Evolutionary conservation across 1,139 yeast genomes (phyloP).

Genomic region (Candida tropicalis): DNA sequence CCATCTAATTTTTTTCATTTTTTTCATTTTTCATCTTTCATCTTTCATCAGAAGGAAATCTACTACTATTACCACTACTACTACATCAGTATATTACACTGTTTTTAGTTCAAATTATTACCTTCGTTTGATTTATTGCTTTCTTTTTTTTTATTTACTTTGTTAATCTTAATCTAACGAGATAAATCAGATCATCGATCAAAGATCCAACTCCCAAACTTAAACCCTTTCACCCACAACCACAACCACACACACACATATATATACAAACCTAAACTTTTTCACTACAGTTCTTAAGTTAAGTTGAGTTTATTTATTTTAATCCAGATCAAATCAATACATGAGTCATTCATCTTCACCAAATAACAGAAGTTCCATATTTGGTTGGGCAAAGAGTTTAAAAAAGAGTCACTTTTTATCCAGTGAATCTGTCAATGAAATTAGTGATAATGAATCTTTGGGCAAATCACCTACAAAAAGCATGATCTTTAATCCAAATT

Average conservation of each 20-base stretch:
- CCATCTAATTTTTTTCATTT: too few species aligned
- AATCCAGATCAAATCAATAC: not conserved
- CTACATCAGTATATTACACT: too few species aligned
- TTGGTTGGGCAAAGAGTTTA: slow-evolving; percentile 53
- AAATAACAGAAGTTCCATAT: slow-evolving; percentile 41
- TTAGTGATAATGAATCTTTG: slow-evolving; percentile 26
- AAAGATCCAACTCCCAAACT: not conserved
- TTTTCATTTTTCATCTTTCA: too few species aligned
- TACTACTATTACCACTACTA: too few species aligned
- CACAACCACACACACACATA: too few species aligned
- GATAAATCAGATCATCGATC: not conserved
- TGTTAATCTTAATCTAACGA: too few species aligned
- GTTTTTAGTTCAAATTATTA: too few species aligned
- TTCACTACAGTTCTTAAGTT: too few species aligned
- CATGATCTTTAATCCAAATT: not conserved
- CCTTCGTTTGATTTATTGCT: too few species aligned
- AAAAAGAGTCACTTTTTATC: slow-evolving; percentile 42
- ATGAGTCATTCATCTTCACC: slow-evolving; percentile 50
- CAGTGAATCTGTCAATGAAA: slow-evolving; percentile 44
- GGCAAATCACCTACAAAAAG: slow-evolving; percentile 1
- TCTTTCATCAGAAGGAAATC: too few species aligned
- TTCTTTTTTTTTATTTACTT: too few species aligned
- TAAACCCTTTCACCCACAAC: not conserved
- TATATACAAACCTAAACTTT: too few species aligned
- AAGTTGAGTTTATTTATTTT: not conserved